Conservation (phyloP, 2,329 filamentous ascomycete genomes). For the Aspergillus ruber region DNA sequence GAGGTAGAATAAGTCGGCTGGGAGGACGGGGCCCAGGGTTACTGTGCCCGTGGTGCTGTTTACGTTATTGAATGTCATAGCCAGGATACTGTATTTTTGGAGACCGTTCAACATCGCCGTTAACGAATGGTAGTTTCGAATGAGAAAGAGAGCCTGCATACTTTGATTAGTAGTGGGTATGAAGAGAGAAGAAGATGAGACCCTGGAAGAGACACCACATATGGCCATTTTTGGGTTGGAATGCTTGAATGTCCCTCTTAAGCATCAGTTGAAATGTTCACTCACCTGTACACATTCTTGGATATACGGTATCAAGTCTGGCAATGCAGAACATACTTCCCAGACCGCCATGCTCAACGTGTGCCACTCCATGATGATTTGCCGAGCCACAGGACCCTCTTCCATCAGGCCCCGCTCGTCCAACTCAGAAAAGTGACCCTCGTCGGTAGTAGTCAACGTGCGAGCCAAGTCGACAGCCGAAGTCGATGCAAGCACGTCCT, state of each 20-base stretch:
- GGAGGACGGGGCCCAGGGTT: slow-evolving; percentile 17
- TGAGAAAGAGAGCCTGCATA: slow-evolving; percentile 21
- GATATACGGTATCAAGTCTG: slow-evolving; percentile 25
- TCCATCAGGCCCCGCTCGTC: slow-evolving; percentile 18
- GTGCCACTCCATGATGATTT: slow-evolving; percentile 26
- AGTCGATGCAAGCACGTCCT: slow-evolving; percentile 27
- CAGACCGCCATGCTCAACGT: slow-evolving; percentile 26
- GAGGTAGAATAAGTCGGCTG: slow-evolving; percentile 19
- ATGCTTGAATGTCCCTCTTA: too few relatives aligned
- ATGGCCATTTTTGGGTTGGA: too few relatives aligned
- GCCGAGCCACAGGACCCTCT: slow-evolving; percentile 14
- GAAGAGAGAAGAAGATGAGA: not conserved
- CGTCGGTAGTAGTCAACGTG: slow-evolving; percentile 24
- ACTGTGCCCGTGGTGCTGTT: slow-evolving; percentile 12
- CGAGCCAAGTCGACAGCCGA: slow-evolving; percentile 28
- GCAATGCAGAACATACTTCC: slow-evolving; percentile 34
- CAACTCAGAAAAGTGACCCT: slow-evolving; percentile 24
- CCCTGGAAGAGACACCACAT: too few relatives aligned
- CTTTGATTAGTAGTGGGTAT: slow-evolving; percentile 1
- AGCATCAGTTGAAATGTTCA: not conserved
- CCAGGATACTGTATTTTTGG: slow-evolving; percentile 25
- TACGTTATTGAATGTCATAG: slow-evolving; percentile 12
- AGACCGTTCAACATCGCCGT: slow-evolving; percentile 32
- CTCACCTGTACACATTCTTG: slow-evolving; percentile 31
- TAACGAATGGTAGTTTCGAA: slow-evolving; percentile 32